Conservation (phyloP, 176 grass and related monocot species). For the Paspalum vaginatum region DNA sequence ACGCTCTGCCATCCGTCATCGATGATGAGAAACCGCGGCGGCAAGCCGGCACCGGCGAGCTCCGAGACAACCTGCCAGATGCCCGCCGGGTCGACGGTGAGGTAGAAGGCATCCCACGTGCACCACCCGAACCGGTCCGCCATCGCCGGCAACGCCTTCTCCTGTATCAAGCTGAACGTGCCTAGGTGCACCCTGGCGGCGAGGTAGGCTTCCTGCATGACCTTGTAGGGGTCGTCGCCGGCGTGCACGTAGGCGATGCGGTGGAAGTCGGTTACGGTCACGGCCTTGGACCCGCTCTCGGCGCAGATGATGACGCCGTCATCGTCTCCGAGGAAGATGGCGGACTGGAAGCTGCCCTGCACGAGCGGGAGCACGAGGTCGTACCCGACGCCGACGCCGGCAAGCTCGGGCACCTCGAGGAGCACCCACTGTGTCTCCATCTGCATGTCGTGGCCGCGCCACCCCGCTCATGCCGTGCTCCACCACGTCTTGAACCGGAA, state of each 20-base stretch:
- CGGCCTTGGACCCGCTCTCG: conserved; percentile 58
- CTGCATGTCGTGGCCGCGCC: conserved; percentile 55
- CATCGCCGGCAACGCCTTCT: no score
- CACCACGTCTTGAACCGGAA: conserved; percentile 93
- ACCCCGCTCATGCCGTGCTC: conserved; percentile 65
- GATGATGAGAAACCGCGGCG: conserved; percentile 61
- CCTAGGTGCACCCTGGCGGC: conserved; percentile 53
- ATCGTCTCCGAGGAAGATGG: conserved; percentile 47
- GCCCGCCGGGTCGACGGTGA: conserved; percentile 57
- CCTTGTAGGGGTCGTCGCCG: conserved; percentile 53
- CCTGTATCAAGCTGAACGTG: no score
- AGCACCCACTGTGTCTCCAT: conserved; percentile 79
- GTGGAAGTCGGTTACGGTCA: conserved; percentile 38
- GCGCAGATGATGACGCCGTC: conserved; percentile 63
- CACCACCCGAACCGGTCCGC: no score
- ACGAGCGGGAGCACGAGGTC: conserved; percentile 64
- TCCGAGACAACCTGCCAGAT: conserved; percentile 63
- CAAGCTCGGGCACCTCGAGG: conserved; percentile 50
- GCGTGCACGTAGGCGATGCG: conserved; percentile 60
- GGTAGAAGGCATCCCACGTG: no score
- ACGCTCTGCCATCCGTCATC: conserved; percentile 83
- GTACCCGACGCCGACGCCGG: conserved; percentile 31
- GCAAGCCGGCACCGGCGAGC: conserved; percentile 43
- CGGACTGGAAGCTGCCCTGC: conserved; percentile 61
- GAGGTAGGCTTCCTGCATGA: conserved; percentile 55